These are phyloP conservation scores for Coleophoma eucalyptorum DNA, from an alignment of 2,329 filamentous ascomycete species.

Conservation along the genomic window DNA sequence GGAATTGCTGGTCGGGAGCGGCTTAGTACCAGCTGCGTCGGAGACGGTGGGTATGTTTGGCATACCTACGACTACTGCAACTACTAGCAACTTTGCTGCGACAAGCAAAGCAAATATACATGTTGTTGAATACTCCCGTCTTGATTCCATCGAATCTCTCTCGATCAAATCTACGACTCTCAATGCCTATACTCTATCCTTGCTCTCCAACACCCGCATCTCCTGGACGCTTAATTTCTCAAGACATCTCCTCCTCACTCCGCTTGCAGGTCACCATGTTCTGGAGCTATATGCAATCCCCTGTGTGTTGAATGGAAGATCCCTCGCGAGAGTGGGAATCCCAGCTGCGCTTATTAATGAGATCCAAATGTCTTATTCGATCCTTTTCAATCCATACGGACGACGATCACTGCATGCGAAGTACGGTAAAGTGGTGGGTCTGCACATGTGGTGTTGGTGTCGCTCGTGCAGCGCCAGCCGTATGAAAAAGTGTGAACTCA, in stretches of 20 bases:
- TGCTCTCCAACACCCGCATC: slow-evolving; percentile 2
- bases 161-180: slow-evolving; percentile 2
- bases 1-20: neutral
- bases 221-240: slow-evolving; percentile 4
- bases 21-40: neutral
- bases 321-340: neutral
- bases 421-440: neutral
- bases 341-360: slow-evolving; percentile 1
- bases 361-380: slow-evolving; percentile 3
- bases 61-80: neutral
- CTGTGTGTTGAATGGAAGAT: neutral
- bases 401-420: neutral
- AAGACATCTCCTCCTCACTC: slow-evolving; percentile 2
- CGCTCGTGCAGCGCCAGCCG: neutral
- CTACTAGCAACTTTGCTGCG: neutral
- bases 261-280: neutral
- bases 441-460: slow-evolving; percentile 4
- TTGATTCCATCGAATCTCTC: neutral
- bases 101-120: neutral
- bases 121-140: neutral
- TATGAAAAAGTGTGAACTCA: neutral
- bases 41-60: neutral
- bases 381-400: slow-evolving; percentile 2
- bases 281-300: slow-evolving; percentile 4
- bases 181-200: slow-evolving; percentile 2